phyloP scores from a whole-genome alignment of 805 yeast species.

The Metschnikowia proteae region DNA sequence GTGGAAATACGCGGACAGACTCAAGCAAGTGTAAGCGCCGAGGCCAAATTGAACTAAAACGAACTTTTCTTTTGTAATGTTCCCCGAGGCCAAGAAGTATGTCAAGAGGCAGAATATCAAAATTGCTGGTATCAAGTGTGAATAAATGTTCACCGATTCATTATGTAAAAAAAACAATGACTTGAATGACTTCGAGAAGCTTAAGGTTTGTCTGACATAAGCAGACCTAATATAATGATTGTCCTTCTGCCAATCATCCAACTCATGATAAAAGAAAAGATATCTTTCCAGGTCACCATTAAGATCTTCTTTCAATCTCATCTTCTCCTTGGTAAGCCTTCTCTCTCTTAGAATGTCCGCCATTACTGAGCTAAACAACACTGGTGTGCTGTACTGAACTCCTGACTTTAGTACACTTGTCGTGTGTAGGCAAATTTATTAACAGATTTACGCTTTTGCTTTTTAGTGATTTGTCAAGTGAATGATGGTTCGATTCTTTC shows the following conservation, averaged over 20 bases:
- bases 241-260: slow-evolving; percentile 73
- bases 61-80: slow-evolving; percentile 38
- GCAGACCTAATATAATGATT: slow-evolving; percentile 64
- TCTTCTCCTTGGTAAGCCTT: not conserved
- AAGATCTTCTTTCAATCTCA: not conserved
- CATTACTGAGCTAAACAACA: not conserved
- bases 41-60: slow-evolving; percentile 51
- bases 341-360: not conserved
- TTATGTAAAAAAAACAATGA: slow-evolving; percentile 59
- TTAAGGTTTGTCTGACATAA: slow-evolving; percentile 55
- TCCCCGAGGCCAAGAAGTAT: not conserved
- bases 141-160: slow-evolving; percentile 68
- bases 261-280: slow-evolving; percentile 45
- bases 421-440: not conserved
- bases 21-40: slow-evolving; percentile 58
- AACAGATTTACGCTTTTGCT: no score
- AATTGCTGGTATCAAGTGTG: slow-evolving; percentile 52
- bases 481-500: slow-evolving; percentile 14
- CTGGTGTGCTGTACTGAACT: not conserved
- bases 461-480: not conserved
- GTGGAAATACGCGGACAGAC: slow-evolving; percentile 65
- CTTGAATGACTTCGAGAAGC: slow-evolving; percentile 42
- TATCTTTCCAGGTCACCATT: no score
- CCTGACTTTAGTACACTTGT: not conserved
- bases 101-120: slow-evolving; percentile 11